Base-by-base conservation (phyloP, 345 rosid genomes). In the Bruguiera parviflora region DNA sequence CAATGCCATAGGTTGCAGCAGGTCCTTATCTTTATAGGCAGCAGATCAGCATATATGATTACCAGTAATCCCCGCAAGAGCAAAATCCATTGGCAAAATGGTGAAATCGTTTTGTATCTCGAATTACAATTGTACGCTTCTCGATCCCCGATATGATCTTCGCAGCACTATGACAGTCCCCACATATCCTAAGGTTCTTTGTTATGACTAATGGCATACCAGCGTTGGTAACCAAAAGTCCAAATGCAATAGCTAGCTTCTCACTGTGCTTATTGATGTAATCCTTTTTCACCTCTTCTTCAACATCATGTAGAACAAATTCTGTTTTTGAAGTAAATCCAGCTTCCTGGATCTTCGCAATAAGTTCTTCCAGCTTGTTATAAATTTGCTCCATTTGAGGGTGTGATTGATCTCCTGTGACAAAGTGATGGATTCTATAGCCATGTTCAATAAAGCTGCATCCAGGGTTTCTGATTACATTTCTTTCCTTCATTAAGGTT, bases 91-190 rank as follows among this genome's bases (percentile, higher is more conserved):
- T 32, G n/a, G 67, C 67, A 67, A 88, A 90, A 81, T 90, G 94
- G 76, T 90, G 96, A 80, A 87, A 90, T 76, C 92, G 80, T 78
- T 88, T 90, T 2, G 87, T 79, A 72, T 85, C 94, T 75, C 90
- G 83, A 66, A 90, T 87, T 56, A 85, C 63, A 53, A 88, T 64
- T 22, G 79, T 77, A 13, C 87, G 85, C 55, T 69, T 76, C 84
- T 90, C 96, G 24, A 84, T 65, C 76, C 75, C 67, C 9, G 96
- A 88, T 15, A 86, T 71, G 35, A 70, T 60, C 78, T 85, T 88
- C 5, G 86, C 89, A 33, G 67, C 61, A 53, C 71, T 69, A 62
- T 88, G 93, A 64, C 96, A 86, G 37, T 90, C 93, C 4, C 86
- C 91, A 58, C 93, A 88, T 58, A 86, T 86, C 62, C 88, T 78